Evolutionary conservation across 257 asterid species (phyloP), one percentile per base, ranked within the genome.

Genomic region (Primulina eburnea): DNA sequence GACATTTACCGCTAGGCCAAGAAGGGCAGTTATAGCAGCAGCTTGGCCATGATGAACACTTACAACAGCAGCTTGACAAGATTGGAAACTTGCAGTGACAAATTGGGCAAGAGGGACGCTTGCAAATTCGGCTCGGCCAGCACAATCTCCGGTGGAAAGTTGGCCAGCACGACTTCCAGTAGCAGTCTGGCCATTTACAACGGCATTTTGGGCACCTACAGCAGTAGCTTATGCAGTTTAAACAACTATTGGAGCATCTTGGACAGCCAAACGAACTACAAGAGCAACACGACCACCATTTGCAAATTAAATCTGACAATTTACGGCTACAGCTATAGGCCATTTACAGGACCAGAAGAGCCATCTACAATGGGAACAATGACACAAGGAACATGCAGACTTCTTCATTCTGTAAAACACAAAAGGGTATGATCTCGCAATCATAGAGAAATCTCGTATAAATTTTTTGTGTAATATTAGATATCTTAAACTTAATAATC

Each of bases 341-440:
- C 72, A 71, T 50, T 61, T 73, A 64, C 80, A 83, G 68, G 68
- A 78, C 69, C 60, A 62, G 69, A 57, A 67, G 32, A 59, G 53
- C 53, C 62, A 53, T 43, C 62, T 72, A 70, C 76, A 73, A 50
- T 56, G 65, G 57, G 75, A 77, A 74, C 77, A 77, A 20, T 67
- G 77, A 74, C 82, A 79, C 29, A 62, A 58, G 29, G 70, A 78
- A 62, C 74, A 50, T 16, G 87, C 75, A 40, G 78, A 55, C 63
- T 79, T 79, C 77, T 73, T 79, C 75, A 80, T 82, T 73, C 92
- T 88, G 85, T 65, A 83, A 69, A 65, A 76, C 71, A 65, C 6
- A 71, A 59, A 32, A 24, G 29, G 57, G 16, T 43, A 68, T 30
- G n/a, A n/a, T 64, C 55, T 64, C 21, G 69, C 67, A 72, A 61